Base-by-base conservation (phyloP, 2,329 filamentous ascomycete genomes). In the Domatiomyces globalis region DNA sequence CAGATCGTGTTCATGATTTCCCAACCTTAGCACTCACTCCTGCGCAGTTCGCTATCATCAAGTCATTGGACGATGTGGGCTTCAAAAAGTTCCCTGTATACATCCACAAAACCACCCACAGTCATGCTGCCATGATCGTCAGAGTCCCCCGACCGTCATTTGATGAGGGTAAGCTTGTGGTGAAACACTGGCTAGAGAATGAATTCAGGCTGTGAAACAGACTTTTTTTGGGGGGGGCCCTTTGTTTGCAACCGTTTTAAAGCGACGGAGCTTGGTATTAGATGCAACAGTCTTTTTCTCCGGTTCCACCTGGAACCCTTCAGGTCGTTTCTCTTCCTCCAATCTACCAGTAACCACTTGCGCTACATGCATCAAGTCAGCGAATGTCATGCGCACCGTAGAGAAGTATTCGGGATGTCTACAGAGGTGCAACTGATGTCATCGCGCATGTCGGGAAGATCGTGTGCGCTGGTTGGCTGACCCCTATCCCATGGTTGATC, bases 71-170 rank as follows among this genome's bases (percentile, higher is more conserved):
- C 57, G 65, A 70, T 4, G 69, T 81, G 0, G 77, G 77, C 2
- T 76, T 79, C 62, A 72, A 68, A 44, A 81, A 79, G 59, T 78
- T 75, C 57, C 75, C 75, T 0, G 77, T 73, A 8, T 66, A 71
- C 53, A 73, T 73, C 51, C 70, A 72, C 51, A 84, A 88, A 5
- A 76, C 80, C 50, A 70, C 74, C n/a, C 87, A 95, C 64, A 86
- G 79, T 54, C 90, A 96, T 66, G 90, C 89, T 0, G 89, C 89
- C 2, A 94, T 96, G 46, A 86, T 96, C 56, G 81, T 94, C 36
- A 78, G 90, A 39, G 78, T 73, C 55, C 66, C 66, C 52, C 78
- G 84, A 42, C 81, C 79, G 63, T 71, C 75, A 49, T 94, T 88
- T 60, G 73, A 76, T 1, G 89, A 96, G 67, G 90, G 90, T 0